Evolutionary conservation across 768 basidiomycete species (phyloP).

Genomic region (Glaciozyma martinii): DNA sequence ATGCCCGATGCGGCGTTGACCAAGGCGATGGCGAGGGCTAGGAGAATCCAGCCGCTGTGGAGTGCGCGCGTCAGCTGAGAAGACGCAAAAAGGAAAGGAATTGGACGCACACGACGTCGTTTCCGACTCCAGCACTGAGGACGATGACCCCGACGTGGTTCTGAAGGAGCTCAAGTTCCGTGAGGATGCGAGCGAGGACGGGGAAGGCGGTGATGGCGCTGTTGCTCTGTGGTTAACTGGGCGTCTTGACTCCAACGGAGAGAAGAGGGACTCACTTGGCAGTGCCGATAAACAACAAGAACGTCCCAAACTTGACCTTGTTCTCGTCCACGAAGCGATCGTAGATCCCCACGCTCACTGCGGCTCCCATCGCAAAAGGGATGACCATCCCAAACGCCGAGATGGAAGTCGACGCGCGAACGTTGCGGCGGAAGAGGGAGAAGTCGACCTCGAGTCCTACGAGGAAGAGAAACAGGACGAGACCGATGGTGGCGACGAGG

Average conservation of each 20-base stretch:
- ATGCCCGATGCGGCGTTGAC: conserved; percentile 67
- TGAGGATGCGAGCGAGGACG: conserved; percentile 54
- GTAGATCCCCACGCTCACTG: conserved; percentile 65
- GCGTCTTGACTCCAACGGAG: background rate
- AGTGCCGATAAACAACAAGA: conserved; percentile 75
- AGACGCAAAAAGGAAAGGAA: background rate
- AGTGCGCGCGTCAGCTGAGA: background rate
- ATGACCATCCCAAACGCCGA: conserved; percentile 61
- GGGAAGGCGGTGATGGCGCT: conserved; percentile 55
- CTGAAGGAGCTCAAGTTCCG: conserved; percentile 70
- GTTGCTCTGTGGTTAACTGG: background rate
- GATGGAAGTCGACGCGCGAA: conserved; percentile 51
- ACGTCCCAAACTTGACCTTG: conserved; percentile 62
- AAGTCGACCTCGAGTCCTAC: conserved; percentile 76
- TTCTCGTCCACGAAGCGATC: conserved; percentile 47
- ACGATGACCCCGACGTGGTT: conserved; percentile 72
- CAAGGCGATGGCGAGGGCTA: conserved; percentile 74
- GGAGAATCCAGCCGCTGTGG: conserved; percentile 61
- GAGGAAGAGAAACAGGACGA: conserved; percentile 14
- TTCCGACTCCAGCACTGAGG: conserved; percentile 68
- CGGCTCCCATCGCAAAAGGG: conserved; percentile 73
- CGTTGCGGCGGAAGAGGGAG: conserved; percentile 58
- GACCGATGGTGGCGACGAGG: conserved; percentile 42
- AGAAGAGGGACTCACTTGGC: conserved; percentile 47
- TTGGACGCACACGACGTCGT: conserved; percentile 1